Percentiles rank a stretch among this genome's conserved stretches.
Evolutionary conservation across 2,329 filamentous ascomycete genomes (phyloP).

Genomic region (Hirsutella thompsonii): DNA sequence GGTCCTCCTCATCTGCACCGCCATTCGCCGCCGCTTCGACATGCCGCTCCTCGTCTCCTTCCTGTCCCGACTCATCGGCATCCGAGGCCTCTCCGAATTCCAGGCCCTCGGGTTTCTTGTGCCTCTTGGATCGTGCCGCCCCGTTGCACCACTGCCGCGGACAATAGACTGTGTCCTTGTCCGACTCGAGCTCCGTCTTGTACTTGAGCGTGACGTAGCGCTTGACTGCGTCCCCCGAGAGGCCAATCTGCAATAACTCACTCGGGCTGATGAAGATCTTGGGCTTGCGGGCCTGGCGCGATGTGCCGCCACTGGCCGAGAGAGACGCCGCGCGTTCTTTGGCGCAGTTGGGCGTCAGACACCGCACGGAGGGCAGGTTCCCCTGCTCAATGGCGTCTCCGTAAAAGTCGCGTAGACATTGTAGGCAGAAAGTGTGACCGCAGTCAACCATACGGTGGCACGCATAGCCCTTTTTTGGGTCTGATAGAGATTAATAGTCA

Average conservation of each 20-base stretch:
- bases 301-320: conserved; percentile 3
- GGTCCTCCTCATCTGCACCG: conserved; percentile 4
- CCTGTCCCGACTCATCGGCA: conserved; percentile 31
- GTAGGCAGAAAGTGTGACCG: conserved; percentile 78
- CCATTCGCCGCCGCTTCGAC: no score
- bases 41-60: conserved; percentile 28
- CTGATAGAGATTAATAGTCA: conserved; percentile 27
- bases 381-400: conserved; percentile 78
- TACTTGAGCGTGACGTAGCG: conserved; percentile 85
- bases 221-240: conserved; percentile 60
- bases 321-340: conserved; percentile 35
- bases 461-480: conserved; percentile 74
- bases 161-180: conserved; percentile 87
- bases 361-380: conserved; percentile 66
- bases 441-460: conserved; percentile 79
- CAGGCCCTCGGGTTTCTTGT: conserved; percentile 57
- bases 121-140: conserved; percentile 63
- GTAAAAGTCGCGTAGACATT: conserved; percentile 86
- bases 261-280: conserved; percentile 65
- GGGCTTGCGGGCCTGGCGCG: conserved; percentile 31
- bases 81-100: conserved; percentile 46
- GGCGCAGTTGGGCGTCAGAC: conserved; percentile 67
- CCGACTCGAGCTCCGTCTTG: conserved; percentile 82
- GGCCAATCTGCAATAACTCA: conserved; percentile 67
- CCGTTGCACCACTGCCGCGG: conserved; percentile 88